Conservation (phyloP, 1,284 basidiomycete species). For the Afroboletus lepidellus region DNA sequence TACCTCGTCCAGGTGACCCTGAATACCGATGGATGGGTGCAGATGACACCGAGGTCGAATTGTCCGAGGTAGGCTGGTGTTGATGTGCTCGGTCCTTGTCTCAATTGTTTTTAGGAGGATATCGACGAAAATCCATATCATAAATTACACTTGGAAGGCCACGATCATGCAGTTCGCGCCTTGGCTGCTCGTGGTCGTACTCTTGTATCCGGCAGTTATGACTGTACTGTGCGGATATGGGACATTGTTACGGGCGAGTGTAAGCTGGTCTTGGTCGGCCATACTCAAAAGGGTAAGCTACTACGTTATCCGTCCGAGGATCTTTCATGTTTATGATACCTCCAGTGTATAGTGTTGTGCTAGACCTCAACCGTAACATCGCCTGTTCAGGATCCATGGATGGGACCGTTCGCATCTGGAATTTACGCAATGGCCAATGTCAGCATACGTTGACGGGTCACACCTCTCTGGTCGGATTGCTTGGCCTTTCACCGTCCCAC, state of each 20-base stretch:
- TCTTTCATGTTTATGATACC: conserved; percentile 4
- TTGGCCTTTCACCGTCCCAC: conserved; percentile 83
- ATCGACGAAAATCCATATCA: conserved; percentile 90
- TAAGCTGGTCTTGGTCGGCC: conserved; percentile 79
- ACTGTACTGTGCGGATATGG: conserved; percentile 92
- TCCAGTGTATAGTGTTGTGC: conserved; percentile 86
- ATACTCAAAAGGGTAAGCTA: conserved; percentile 82
- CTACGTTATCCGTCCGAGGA: neutral
- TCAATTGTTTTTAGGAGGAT: conserved; percentile 49
- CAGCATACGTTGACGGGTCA: conserved; percentile 82
- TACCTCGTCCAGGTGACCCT: conserved; percentile 76
- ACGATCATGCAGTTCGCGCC: conserved; percentile 88
- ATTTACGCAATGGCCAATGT: conserved; percentile 76
- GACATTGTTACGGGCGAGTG: conserved; percentile 87
- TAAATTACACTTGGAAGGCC: conserved; percentile 79
- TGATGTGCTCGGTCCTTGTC: neutral
- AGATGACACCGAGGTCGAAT: conserved; percentile 66
- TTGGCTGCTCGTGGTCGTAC: conserved; percentile 88
- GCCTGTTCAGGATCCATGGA: conserved; percentile 97
- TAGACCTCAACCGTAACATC: conserved; percentile 81
- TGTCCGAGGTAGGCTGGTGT: conserved; percentile 56
- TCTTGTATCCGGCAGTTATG: conserved; percentile 93
- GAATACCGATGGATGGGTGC: conserved; percentile 72
- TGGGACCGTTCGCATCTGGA: conserved; percentile 92
- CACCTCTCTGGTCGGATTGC: conserved; percentile 83